Base-by-base conservation (phyloP, 2,329 filamentous ascomycete species). In the Verticillium isaacii region DNA sequence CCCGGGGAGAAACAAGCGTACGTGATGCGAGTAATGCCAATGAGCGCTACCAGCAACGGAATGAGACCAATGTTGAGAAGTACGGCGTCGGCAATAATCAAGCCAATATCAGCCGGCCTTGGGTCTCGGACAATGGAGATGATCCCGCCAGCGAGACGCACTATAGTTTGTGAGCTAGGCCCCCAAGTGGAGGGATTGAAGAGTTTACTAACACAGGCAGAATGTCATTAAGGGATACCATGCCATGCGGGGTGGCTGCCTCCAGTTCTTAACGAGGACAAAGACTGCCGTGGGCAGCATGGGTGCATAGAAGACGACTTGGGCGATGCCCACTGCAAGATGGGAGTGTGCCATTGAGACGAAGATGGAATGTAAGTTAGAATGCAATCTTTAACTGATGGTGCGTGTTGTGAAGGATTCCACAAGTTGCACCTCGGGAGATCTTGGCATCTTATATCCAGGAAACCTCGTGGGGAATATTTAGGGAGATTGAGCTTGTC, bases 11-110 rank as follows among this genome's bases (percentile, higher is more conserved):
- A 7, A 2, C 32, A 19, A 14, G 59, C 69, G 56, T 65, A 71
- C 71, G 71, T 64, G 60, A 71, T 58, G 55, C 70, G 67, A 8
- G 66, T 67, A 36, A 72, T 64, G 9, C 70, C 71, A 14, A 70
- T 45, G 7, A 67, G 61, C 12, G 69, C 67, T 11, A 71, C 59
- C 11, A 72, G 62, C 8, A 73, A 65, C 8, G 70, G 68, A 6
- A 72, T 65, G 5, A 71, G 66, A 34, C 71, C 71, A 25, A 72
- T 66, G 59, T 72, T 72, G 57, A 72, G 69, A 5, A 71, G 66
- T 23, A 71, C 60, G 5, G 68, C 63, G 11, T 69, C 66, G 17
- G 70, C 68, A 34, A 69, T 66, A 60, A 65, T 67, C 34, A 72
- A 64, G 6, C 69, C 69, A 15, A 66, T 57, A 56, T 63, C 66